Base-by-base conservation (phyloP, 208 protist genomes). In the Giardia duodenalis region DNA sequence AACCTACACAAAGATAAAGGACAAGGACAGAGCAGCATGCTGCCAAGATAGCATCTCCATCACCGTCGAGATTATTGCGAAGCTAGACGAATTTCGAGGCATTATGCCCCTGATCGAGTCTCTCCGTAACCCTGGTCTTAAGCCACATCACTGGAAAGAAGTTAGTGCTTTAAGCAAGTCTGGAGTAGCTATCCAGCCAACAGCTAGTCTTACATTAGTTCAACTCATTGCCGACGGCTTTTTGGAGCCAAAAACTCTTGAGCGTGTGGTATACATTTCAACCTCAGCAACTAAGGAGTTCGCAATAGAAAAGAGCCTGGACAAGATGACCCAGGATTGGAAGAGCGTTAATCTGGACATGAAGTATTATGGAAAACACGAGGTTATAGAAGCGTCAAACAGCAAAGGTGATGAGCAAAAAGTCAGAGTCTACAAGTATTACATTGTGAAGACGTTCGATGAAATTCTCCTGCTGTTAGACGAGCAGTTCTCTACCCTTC, bases 61-160 rank as follows among this genome's bases (percentile, higher is more conserved):
- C n/a, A 2, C 43, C n/a, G 2, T 42, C n/a, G 88, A 91, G n/a
- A 2, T 98, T 86, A 95, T 95, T 4, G 95, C 96, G n/a, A 96
- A 95, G 93, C 96, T 98, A 48, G 97, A 98, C 43, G 93, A 94
- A 42, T 98, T 98, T 95, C 96, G 96, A 93, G 95, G 94, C 0
- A 95, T 97, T 94, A 95, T 98, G 86, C 97, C 97, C 1, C 95
- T 98, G 0, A 95, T 98, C 30, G 95, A 97, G 92, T 95, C 96
- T 0, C 94, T 98, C 57, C 96, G 96, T 90, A 93, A 96, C 45
- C 97, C 96, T 92, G 97, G 97, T 92, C 93, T 98, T 76, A 86
- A 0, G 44, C 1, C 0, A 30, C 3, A 22, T 44, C 91, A 57
- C 48, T 94, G 48, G 92, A 94, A 92, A 44, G 92, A 88, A 57